These are phyloP conservation scores for Paramecium sexaurelia DNA, from an alignment of 73 alveolate genomes.

Conservation along the genomic window DNA sequence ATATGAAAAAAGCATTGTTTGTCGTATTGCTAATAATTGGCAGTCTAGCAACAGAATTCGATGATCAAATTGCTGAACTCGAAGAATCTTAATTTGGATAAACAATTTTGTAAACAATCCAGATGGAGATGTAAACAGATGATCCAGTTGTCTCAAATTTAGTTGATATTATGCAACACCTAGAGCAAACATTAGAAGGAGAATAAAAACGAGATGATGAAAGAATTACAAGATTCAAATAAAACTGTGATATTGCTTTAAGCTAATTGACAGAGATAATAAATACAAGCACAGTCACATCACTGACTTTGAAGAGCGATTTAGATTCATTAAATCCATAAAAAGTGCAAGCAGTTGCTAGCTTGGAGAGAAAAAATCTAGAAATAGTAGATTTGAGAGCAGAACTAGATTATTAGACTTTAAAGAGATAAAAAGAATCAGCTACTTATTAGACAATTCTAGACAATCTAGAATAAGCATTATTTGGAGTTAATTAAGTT, in stretches of 20 bases:
- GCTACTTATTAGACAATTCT: not conserved
- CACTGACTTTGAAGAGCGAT: constrained; percentile 35
- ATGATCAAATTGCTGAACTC: not conserved
- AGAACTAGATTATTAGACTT: constrained; percentile 38
- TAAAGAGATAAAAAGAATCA: constrained; percentile 22
- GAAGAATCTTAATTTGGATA: constrained; percentile 50
- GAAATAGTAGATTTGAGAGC: constrained; percentile 28
- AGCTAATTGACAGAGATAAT: constrained; percentile 43
- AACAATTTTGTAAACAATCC: constrained; percentile 32
- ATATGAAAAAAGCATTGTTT: constrained; percentile 2
- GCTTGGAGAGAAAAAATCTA: constrained; percentile 17
- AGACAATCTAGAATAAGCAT: constrained; percentile 49
- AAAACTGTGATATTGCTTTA: constrained; percentile 49
- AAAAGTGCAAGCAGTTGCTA: constrained; percentile 38
- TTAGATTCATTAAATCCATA: constrained; percentile 46
- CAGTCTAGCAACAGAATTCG: constrained; percentile 22
- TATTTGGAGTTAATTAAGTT: constrained; percentile 50
- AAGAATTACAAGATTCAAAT: constrained; percentile 26
- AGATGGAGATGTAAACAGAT: constrained; percentile 56
- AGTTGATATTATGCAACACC: constrained; percentile 10
- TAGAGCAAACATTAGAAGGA: constrained; percentile 24
- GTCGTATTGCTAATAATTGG: not conserved
- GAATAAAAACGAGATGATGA: constrained; percentile 58
- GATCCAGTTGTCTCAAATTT: constrained; percentile 57
- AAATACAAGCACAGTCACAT: constrained; percentile 17